phyloP scores from a whole-genome alignment of 257 asterid species.

The Ligustrum vulgare region DNA sequence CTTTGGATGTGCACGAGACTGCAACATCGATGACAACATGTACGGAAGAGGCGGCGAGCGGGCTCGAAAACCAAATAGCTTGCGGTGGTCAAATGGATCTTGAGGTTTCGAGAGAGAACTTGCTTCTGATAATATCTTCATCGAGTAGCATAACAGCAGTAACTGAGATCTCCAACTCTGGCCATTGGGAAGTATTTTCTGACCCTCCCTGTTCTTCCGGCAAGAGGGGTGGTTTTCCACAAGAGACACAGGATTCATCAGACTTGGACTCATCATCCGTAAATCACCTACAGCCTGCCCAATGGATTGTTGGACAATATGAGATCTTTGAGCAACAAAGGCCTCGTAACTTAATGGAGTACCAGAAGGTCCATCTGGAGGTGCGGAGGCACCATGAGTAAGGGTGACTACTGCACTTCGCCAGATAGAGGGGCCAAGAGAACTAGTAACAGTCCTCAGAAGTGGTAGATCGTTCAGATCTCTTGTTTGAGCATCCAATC shows the following conservation, averaged over 20 bases:
- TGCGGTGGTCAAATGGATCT: conserved; percentile 74
- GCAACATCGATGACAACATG: conserved; percentile 91
- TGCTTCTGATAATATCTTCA: conserved; percentile 83
- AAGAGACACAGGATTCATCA: conserved; percentile 87
- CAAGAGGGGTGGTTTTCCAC: conserved; percentile 91
- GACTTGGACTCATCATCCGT: conserved; percentile 82
- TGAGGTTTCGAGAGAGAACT: conserved; percentile 68
- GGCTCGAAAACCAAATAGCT: conserved; percentile 68
- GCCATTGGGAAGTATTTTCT: conserved; percentile 88
- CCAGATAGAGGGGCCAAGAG: conserved; percentile 81
- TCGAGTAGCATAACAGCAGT: conserved; percentile 73
- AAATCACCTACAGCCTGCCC: conserved; percentile 85
- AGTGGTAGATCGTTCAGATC: conserved; percentile 91
- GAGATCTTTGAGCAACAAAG: conserved; percentile 87
- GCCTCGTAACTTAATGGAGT: conserved; percentile 80
- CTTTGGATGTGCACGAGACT: conserved; percentile 87
- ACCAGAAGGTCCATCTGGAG: conserved; percentile 95
- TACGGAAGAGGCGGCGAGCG: conserved; percentile 95
- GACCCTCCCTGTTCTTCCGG: conserved; percentile 90
- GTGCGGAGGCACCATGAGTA: conserved; percentile 92
- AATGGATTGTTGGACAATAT: conserved; percentile 82
- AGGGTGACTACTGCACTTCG: conserved; percentile 82
- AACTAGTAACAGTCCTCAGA: conserved; percentile 59
- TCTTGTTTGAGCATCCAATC: conserved; percentile 82
- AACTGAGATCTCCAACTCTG: conserved; percentile 93